Conservation (phyloP, 495 filamentous ascomycete species). For the Achaetomiella virescens region DNA sequence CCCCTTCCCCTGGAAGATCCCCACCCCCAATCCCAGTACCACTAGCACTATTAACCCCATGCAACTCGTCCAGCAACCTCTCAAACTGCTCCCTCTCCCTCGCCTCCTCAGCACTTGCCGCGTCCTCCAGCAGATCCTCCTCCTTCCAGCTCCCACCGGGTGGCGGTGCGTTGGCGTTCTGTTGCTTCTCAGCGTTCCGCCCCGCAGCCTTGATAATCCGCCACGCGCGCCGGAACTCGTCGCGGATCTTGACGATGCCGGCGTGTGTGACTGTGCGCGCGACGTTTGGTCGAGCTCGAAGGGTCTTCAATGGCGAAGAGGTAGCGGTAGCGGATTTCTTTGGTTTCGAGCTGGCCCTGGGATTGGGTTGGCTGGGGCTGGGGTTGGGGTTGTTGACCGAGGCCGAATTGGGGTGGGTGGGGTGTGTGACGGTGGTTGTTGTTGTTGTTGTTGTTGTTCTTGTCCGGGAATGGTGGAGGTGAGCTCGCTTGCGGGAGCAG, state of each 20-base stretch:
- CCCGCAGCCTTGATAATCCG: constrained; percentile 48
- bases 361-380: neutral
- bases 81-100: constrained; percentile 29
- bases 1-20: too few species aligned
- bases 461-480: neutral
- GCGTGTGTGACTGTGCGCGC: constrained; percentile 71
- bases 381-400: neutral
- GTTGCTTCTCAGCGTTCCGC: constrained; percentile 17
- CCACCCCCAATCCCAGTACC: too few species aligned
- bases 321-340: constrained; percentile 68
- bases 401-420: neutral
- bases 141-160: neutral
- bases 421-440: neutral
- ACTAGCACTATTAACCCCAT: too few species aligned
- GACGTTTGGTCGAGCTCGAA: constrained; percentile 77
- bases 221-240: constrained; percentile 73
- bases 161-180: neutral
- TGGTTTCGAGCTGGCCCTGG: constrained; percentile 32
- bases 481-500: neutral
- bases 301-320: constrained; percentile 84
- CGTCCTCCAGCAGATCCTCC: constrained; percentile 38
- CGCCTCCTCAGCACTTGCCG: constrained; percentile 17
- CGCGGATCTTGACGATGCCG: constrained; percentile 67
- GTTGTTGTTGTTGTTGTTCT: neutral
- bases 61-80: constrained; percentile 35